Evolutionary conservation across 495 filamentous ascomycete species (phyloP).

Genomic region (Hypoxylon crocopeplum): DNA sequence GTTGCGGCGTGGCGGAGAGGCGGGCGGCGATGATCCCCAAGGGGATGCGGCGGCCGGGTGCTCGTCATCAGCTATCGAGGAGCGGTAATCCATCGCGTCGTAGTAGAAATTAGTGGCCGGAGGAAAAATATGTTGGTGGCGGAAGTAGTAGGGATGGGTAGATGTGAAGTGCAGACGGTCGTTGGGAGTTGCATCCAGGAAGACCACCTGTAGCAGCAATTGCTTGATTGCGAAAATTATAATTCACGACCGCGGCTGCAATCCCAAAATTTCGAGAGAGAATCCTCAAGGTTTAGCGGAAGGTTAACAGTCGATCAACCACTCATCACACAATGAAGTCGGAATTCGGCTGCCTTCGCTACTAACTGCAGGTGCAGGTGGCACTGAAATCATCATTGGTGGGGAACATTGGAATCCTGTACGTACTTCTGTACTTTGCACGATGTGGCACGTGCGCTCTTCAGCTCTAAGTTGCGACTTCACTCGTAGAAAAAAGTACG

Average conservation of each 20-base stretch:
- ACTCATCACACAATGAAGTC: too few species aligned
- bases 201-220: neutral
- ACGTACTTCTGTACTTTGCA: neutral
- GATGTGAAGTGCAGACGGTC: neutral
- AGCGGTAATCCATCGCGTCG: slow-evolving; percentile 79
- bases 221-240: too few species aligned
- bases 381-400: slow-evolving; percentile 34
- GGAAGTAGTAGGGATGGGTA: neutral
- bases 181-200: slow-evolving; percentile 18
- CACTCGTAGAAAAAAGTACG: too few species aligned
- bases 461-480: too few species aligned
- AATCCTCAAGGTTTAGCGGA: too few species aligned
- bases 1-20: slow-evolving; percentile 72
- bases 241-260: too few species aligned
- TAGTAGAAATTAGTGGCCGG: neutral
- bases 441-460: slow-evolving; percentile 9
- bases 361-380: neutral
- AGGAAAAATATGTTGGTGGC: neutral
- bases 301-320: too few species aligned
- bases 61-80: slow-evolving; percentile 76
- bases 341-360: slow-evolving; percentile 6
- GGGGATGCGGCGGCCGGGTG: slow-evolving; percentile 73
- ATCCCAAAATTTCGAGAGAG: too few species aligned
- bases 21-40: slow-evolving; percentile 71
- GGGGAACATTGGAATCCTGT: slow-evolving; percentile 14